A percentile compares a stretch with the other conserved stretches of the same genome.
These are phyloP conservation scores for Kockiozyma suomiensis DNA, from an alignment of 805 yeast genomes.

Conservation along the genomic window DNA sequence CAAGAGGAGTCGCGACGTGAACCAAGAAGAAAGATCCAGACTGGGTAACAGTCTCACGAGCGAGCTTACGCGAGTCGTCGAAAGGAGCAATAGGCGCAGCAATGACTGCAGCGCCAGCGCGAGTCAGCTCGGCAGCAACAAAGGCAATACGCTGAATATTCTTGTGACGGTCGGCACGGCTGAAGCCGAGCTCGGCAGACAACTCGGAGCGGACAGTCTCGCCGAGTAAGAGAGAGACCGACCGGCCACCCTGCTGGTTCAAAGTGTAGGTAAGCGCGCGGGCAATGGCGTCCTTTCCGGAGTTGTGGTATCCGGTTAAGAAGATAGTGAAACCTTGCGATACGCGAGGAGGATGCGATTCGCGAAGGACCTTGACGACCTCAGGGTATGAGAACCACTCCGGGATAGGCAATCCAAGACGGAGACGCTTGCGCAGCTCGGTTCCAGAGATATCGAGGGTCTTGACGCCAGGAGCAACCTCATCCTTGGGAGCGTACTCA, in stretches of 20 bases:
- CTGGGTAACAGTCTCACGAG: constrained; percentile 51
- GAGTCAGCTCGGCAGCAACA: constrained; percentile 72
- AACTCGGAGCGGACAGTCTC: constrained; percentile 48
- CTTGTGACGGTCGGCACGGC: constrained; percentile 45
- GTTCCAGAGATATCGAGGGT: constrained; percentile 95
- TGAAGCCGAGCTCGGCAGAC: constrained; percentile 48
- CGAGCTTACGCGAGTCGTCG: constrained; percentile 48
- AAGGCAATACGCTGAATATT: constrained; percentile 56
- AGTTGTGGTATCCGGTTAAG: constrained; percentile 60
- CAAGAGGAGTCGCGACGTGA: constrained; percentile 55
- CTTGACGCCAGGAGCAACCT: constrained; percentile 74
- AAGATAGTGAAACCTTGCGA: constrained; percentile 84
- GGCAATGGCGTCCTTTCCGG: constrained; percentile 67
- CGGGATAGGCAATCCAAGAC: constrained; percentile 86
- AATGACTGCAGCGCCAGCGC: constrained; percentile 92
- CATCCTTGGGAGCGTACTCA: constrained; percentile 92
- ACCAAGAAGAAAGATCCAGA: constrained; percentile 56
- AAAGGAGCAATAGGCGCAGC: constrained; percentile 59
- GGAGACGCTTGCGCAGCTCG: constrained; percentile 83
- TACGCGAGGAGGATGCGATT: constrained; percentile 88
- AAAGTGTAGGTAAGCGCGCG: constrained; percentile 86
- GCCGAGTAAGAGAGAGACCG: constrained; percentile 61
- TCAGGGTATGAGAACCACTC: constrained; percentile 98
- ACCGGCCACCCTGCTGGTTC: constrained; percentile 87
- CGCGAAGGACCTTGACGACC: constrained; percentile 87